Percentiles rank a stretch among this genome's conserved stretches.
These are phyloP conservation scores for Quercus dentata DNA, from an alignment of 306 rosid species.

Conservation along the genomic window DNA sequence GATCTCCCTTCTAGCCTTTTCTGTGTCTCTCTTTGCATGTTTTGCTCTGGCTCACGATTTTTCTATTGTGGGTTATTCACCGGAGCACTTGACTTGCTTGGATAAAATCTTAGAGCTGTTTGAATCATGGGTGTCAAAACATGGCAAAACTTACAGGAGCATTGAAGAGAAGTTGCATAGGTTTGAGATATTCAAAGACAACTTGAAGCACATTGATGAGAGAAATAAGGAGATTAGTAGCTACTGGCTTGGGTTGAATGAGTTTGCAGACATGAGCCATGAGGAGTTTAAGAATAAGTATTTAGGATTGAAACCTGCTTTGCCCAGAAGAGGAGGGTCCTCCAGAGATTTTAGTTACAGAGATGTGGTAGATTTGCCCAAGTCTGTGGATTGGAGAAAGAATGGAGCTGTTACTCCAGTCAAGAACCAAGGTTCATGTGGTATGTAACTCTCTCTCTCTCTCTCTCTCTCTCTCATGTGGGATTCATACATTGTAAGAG, in stretches of 20 bases:
- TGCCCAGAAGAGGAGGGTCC: constrained; percentile 23
- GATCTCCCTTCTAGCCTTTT: constrained; percentile 16
- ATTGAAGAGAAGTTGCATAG: constrained; percentile 62
- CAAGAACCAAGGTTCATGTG: constrained; percentile 78
- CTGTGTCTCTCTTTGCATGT: constrained; percentile 12
- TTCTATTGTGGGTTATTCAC: constrained; percentile 66
- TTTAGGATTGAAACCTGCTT: constrained; percentile 45
- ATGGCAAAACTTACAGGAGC: constrained; percentile 48
- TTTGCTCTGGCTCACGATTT: constrained; percentile 36
- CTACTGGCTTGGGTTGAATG: constrained; percentile 73
- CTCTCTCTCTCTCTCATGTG: background rate
- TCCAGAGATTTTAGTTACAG: constrained; percentile 39
- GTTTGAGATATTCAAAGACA: constrained; percentile 69
- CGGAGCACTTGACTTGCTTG: constrained; percentile 57
- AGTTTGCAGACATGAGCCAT: constrained; percentile 70
- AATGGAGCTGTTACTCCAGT: constrained; percentile 66
- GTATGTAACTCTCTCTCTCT: constrained; percentile 26
- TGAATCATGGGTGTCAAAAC: constrained; percentile 65
- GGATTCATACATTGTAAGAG: too few relatives aligned
- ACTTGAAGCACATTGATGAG: constrained; percentile 62
- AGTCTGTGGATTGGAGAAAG: constrained; percentile 77
- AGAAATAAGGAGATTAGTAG: constrained; percentile 45
- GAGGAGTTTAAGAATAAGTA: constrained; percentile 54
- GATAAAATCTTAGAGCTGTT: constrained; percentile 56
- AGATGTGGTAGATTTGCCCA: constrained; percentile 47